A percentile compares a stretch with the other conserved stretches of the same genome.
Evolutionary conservation across 2,329 filamentous ascomycete species (phyloP).

Genomic region (Fusarium caatingaense): DNA sequence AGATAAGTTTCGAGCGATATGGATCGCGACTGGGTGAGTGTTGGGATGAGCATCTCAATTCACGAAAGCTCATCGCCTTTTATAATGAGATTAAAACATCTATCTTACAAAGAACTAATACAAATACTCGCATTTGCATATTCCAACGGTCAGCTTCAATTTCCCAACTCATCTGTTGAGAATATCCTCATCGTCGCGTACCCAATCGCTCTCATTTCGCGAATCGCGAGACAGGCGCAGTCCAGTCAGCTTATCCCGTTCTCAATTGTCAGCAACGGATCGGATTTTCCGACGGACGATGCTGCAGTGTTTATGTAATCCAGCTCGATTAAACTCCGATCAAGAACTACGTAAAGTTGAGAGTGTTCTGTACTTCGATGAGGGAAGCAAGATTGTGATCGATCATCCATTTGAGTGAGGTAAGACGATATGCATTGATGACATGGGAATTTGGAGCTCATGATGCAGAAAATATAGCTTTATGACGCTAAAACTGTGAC

Average conservation of each 20-base stretch:
- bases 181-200: neutral
- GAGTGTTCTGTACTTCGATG: neutral
- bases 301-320: neutral
- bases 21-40: too few species aligned
- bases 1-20: accelerated
- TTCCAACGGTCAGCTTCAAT: neutral
- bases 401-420: neutral
- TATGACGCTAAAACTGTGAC: neutral
- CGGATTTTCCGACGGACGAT: neutral
- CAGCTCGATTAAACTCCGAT: neutral
- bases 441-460: neutral
- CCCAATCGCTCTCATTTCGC: slow-evolving; percentile 6
- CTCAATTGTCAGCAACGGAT: neutral
- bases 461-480: neutral
- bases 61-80: neutral
- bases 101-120: neutral
- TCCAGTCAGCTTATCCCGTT: slow-evolving; percentile 2
- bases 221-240: neutral
- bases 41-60: neutral
- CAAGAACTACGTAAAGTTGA: neutral
- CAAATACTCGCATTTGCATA: neutral
- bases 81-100: neutral
- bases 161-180: neutral
- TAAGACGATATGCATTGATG: neutral
- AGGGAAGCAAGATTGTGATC: neutral